A percentile compares a stretch with the other conserved stretches of the same genome.
Evolutionary conservation across 129 eudicot species (phyloP).

Genomic region (Flaveria robusta): DNA sequence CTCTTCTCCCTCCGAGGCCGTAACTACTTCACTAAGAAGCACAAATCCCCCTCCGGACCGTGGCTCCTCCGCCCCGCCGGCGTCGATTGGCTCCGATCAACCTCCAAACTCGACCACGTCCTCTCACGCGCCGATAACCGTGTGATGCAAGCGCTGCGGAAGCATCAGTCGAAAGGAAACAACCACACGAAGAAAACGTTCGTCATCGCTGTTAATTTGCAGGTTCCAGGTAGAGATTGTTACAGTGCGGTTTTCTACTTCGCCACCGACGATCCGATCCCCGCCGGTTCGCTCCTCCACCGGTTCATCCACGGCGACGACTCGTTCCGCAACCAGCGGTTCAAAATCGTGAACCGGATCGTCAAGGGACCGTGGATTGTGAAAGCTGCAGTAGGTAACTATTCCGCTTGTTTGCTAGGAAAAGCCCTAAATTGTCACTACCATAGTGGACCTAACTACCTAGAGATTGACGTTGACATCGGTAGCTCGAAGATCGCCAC

Average conservation of each 20-base stretch:
- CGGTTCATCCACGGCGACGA: conserved; percentile 80
- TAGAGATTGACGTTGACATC: conserved; percentile 85
- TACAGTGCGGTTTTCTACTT: conserved; percentile 83
- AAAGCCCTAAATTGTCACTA: conserved; percentile 70
- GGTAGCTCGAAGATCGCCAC: conserved; percentile 75
- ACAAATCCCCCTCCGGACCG: conserved; percentile 55
- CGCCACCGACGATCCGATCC: conserved; percentile 62
- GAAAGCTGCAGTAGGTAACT: conserved; percentile 72
- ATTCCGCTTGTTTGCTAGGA: conserved; percentile 79
- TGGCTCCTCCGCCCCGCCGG: conserved; percentile 76
- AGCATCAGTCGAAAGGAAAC: conserved; percentile 33
- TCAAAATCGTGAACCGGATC: conserved; percentile 76
- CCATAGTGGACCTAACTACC: conserved; percentile 63
- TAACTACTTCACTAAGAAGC: conserved; percentile 60
- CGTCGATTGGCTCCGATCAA: conserved; percentile 81
- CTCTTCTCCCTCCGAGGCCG: conserved; percentile 63
- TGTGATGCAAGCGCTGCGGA: conserved; percentile 48
- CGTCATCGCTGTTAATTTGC: conserved; percentile 67
- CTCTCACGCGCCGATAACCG: conserved; percentile 73
- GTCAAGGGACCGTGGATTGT: conserved; percentile 96
- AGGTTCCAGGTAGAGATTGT: conserved; percentile 80
- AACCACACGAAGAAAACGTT: conserved; percentile 44
- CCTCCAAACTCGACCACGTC: conserved; percentile 65
- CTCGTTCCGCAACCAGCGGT: conserved; percentile 60
- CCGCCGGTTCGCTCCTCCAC: conserved; percentile 53